Percentiles rank a stretch among this genome's conserved stretches.
phyloP scores from a whole-genome alignment of 1,139 yeast genomes.

The Geotrichum histeridarum region DNA sequence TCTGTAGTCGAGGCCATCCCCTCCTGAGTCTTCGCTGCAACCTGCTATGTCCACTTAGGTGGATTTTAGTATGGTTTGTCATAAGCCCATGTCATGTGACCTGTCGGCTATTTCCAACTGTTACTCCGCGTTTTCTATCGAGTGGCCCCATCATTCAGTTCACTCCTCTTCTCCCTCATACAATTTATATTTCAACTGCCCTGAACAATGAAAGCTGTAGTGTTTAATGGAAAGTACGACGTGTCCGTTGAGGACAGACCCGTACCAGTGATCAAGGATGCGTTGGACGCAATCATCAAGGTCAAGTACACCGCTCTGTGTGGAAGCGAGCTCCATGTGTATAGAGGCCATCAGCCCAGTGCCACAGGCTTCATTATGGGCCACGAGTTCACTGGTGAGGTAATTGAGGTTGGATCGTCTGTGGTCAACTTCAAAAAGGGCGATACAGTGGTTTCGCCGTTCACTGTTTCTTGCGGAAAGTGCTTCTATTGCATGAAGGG shows the following conservation, averaged over 20 bases:
- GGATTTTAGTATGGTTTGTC: too few relatives aligned
- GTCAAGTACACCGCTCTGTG: constrained; percentile 54
- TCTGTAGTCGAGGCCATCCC: too few relatives aligned
- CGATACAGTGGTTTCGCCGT: constrained; percentile 63
- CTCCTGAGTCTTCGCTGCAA: too few relatives aligned
- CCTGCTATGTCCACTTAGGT: too few relatives aligned
- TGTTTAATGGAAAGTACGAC: constrained; percentile 48
- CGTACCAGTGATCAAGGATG: constrained; percentile 41
- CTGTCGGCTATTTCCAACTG: too few relatives aligned
- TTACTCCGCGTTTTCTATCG: too few relatives aligned
- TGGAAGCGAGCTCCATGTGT: constrained; percentile 59
- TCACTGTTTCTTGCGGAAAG: constrained; percentile 53
- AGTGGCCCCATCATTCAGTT: too few relatives aligned
- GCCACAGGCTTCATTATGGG: constrained; percentile 59
- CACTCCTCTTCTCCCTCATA: background rate
- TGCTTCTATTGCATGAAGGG: constrained; percentile 55
- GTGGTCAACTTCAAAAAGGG: constrained; percentile 64
- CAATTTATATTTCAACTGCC: background rate
- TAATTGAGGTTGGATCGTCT: constrained; percentile 57
- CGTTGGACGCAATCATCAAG: constrained; percentile 50
- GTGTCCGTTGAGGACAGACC: constrained; percentile 45
- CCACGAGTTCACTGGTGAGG: constrained; percentile 71
- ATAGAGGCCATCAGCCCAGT: constrained; percentile 51
- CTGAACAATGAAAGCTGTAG: constrained; percentile 50
- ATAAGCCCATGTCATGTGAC: too few relatives aligned